Base-by-base conservation (phyloP, 495 filamentous ascomycete species). In the Penicillium daleae region DNA sequence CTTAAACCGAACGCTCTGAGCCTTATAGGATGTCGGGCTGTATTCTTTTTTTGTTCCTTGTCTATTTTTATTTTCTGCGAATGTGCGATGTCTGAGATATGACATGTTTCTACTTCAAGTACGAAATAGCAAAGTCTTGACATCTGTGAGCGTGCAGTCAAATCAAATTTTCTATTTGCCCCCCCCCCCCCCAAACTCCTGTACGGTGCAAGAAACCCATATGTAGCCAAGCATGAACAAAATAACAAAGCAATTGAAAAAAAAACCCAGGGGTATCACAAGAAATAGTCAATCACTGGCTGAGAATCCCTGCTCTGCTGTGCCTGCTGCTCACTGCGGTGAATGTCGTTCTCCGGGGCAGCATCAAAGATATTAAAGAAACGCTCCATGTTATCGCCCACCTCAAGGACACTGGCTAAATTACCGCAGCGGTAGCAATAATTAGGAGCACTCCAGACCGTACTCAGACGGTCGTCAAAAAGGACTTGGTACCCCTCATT, bases 311-410 rank as follows among this genome's bases (percentile, higher is more conserved):
- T 81, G 54, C 77, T 83, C 68, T 84, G 82, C 68, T 86, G 83
- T 51, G 75, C 74, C 64, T 86, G 82, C 67, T 89, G 84, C 70
- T 97, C 92, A 4, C 76, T 78, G 60, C 95, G 90, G 71, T 96
- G 91, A 63, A 88, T 80, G 73, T 96, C 94, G 65, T 99, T 98
- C 76, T 98, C 96, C 17, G 95, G 95, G 21, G 94, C 92, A 6
- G 95, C 96, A 52, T 95, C 92, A 73, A 99, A 99, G 13, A 98
- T 92, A 74, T 99, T 99, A 77, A 97, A 99, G 69, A 87, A 95
- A 57, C 93, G 81, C 76, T 97, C 92, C 17, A 94, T 95, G 13
- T 87, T 86, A 73, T 97, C 92, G 71, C 91, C 91, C 44, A 99
- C 96, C 77, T 99, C 95, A 15, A 99, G 81, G 31, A 99, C 95